Percentiles rank a stretch among this genome's conserved stretches.
These are phyloP conservation scores for Sugiyamaella sp. DNA, from an alignment of 1,139 yeast genomes.

Conservation along the genomic window DNA sequence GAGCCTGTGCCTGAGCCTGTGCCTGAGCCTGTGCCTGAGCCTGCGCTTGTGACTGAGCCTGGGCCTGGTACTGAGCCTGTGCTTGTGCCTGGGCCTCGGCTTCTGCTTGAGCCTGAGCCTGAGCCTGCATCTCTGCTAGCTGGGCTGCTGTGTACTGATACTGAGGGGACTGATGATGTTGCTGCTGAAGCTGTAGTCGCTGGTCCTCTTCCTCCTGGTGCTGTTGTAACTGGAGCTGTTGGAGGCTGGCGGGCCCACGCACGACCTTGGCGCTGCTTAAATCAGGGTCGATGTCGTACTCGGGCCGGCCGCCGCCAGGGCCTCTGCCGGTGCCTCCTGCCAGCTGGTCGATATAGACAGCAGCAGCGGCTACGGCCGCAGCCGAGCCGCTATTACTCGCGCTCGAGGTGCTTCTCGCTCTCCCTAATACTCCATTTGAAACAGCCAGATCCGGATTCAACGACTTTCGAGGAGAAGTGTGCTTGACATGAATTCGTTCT, in stretches of 20 bases:
- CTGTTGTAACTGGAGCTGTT: slow-evolving; percentile 18
- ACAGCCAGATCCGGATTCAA: slow-evolving; percentile 14
- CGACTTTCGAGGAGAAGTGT: slow-evolving; percentile 17
- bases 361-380: slow-evolving; percentile 16
- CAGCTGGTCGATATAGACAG: slow-evolving; percentile 10
- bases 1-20: background rate
- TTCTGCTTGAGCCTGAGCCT: background rate
- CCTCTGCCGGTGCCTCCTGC: slow-evolving; percentile 4
- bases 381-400: slow-evolving; percentile 9
- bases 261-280: slow-evolving; percentile 19
- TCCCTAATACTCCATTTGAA: slow-evolving; percentile 7
- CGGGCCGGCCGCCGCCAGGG: slow-evolving; percentile 6
- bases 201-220: slow-evolving; percentile 27
- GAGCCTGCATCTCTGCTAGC: slow-evolving; percentile 2
- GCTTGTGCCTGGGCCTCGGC: background rate
- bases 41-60: background rate
- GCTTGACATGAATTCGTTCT: slow-evolving; percentile 16
- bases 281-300: slow-evolving; percentile 27
- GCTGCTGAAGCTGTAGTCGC: slow-evolving; percentile 22
- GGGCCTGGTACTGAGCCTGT: slow-evolving; percentile 19
- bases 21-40: background rate
- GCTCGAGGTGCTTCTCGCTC: slow-evolving; percentile 5
- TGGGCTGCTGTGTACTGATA: slow-evolving; percentile 4
- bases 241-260: background rate
- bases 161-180: slow-evolving; percentile 10